These are phyloP conservation scores for Paecilomyces variotii DNA, from an alignment of 2,329 filamentous ascomycete species.

Conservation along the genomic window DNA sequence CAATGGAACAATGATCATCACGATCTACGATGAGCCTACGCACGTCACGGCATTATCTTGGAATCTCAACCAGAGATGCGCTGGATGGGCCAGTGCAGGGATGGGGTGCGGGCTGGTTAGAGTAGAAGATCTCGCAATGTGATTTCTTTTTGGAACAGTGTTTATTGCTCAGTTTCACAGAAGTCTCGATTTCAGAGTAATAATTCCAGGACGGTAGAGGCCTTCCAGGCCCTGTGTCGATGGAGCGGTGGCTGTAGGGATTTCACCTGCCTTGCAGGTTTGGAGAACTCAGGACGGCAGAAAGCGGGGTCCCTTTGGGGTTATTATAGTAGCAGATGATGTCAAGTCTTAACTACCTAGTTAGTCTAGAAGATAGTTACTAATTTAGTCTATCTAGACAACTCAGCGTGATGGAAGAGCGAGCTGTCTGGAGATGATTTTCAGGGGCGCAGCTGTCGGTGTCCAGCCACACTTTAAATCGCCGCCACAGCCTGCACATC, in stretches of 20 bases:
- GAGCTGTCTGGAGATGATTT: not conserved
- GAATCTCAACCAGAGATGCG: slow-evolving; percentile 60
- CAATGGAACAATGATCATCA: slow-evolving; percentile 26
- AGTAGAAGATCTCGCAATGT: slow-evolving; percentile 55
- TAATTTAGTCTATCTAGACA: too few species aligned
- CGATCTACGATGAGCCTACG: slow-evolving; percentile 55
- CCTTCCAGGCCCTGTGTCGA: not conserved
- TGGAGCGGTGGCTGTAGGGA: not conserved
- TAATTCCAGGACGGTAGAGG: slow-evolving; percentile 1
- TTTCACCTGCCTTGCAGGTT: not conserved
- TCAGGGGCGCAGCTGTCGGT: not conserved
- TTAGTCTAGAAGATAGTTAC: not conserved
- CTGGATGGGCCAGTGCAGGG: slow-evolving; percentile 59
- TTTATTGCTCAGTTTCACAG: not conserved
- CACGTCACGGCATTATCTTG: slow-evolving; percentile 56
- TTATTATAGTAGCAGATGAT: not conserved
- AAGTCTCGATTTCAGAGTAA: not conserved
- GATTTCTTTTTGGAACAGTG: slow-evolving; percentile 6
- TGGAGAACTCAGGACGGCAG: not conserved
- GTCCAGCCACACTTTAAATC: not conserved
- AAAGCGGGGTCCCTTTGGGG: not conserved
- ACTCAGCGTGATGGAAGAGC: not conserved
- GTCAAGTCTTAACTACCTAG: not conserved
- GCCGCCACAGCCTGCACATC: not conserved
- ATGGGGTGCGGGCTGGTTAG: slow-evolving; percentile 60